These are phyloP conservation scores for Paramarasmius palmivorus DNA, from an alignment of 1,284 basidiomycete species.

Conservation along the genomic window DNA sequence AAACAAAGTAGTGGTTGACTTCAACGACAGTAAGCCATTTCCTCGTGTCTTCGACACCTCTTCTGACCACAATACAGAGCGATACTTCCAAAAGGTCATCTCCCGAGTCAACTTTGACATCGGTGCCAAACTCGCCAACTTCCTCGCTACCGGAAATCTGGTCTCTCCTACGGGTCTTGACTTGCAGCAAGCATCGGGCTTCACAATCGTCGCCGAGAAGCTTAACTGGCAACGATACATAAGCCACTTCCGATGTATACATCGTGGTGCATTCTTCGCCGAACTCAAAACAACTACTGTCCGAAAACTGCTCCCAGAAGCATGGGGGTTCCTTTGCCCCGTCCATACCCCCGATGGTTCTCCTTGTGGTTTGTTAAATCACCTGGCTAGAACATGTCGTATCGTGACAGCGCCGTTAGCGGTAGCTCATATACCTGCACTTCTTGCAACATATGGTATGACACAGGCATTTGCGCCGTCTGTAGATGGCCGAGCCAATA, in stretches of 20 bases:
- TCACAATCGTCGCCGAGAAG: slow-evolving; percentile 98
- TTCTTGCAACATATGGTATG: slow-evolving; percentile 93
- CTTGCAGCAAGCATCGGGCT: slow-evolving; percentile 95
- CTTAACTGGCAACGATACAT: slow-evolving; percentile 99
- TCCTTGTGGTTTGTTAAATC: slow-evolving; percentile 97
- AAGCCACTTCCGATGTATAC: slow-evolving; percentile 97
- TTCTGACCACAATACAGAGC: slow-evolving; percentile 43
- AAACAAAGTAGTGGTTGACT: slow-evolving; percentile 77
- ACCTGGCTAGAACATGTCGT: slow-evolving; percentile 92
- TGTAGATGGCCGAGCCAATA: slow-evolving; percentile 79
- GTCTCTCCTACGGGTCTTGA: slow-evolving; percentile 95
- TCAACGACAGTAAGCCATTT: slow-evolving; percentile 73
- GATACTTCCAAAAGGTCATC: slow-evolving; percentile 82
- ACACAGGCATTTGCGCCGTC: slow-evolving; percentile 82
- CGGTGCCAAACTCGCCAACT: slow-evolving; percentile 88
- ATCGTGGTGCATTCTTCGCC: slow-evolving; percentile 99
- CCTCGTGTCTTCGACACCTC: slow-evolving; percentile 1
- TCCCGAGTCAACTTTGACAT: slow-evolving; percentile 89
- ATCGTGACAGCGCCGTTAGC: slow-evolving; percentile 83
- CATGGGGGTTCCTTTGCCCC: slow-evolving; percentile 99
- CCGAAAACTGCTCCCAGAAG: slow-evolving; percentile 95
- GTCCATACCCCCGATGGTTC: slow-evolving; percentile 99
- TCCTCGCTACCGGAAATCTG: slow-evolving; percentile 97
- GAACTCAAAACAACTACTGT: slow-evolving; percentile 99
- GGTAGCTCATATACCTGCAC: slow-evolving; percentile 77